Percentiles rank a stretch among this genome's conserved stretches.
Evolutionary conservation across 2,329 filamentous ascomycete species (phyloP).

Genomic region (Penicillium sp.): DNA sequence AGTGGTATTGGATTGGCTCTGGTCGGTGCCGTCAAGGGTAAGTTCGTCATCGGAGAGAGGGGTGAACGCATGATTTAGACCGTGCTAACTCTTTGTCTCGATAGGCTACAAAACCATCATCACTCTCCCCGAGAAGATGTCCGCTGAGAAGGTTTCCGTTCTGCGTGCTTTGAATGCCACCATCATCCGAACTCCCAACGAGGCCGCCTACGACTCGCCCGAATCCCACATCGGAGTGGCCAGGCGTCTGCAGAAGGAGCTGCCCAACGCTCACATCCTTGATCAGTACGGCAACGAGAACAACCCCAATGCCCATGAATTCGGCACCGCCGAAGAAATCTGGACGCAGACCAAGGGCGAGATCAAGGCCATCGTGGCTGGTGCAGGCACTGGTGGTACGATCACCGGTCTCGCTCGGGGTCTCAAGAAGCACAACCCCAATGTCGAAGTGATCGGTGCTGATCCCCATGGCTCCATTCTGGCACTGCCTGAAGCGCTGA

Average conservation of each 20-base stretch:
- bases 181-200: slow-evolving; percentile 95
- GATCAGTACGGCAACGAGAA: slow-evolving; percentile 92
- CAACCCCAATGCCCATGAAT: slow-evolving; percentile 91
- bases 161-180: slow-evolving; percentile 90
- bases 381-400: slow-evolving; percentile 92
- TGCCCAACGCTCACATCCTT: slow-evolving; percentile 94
- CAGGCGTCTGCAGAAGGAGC: slow-evolving; percentile 83
- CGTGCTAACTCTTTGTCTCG: not conserved
- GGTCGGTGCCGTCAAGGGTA: slow-evolving; percentile 84
- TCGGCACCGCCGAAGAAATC: slow-evolving; percentile 92
- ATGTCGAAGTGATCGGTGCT: slow-evolving; percentile 85
- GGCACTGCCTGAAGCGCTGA: slow-evolving; percentile 75
- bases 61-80: not conserved
- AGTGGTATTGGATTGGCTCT: slow-evolving; percentile 89
- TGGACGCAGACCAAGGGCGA: slow-evolving; percentile 86
- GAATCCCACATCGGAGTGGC: slow-evolving; percentile 98
- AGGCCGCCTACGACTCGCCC: slow-evolving; percentile 89
- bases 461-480: slow-evolving; percentile 92
- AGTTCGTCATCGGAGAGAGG: not conserved
- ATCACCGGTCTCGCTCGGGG: slow-evolving; percentile 86
- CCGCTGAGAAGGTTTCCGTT: slow-evolving; percentile 93
- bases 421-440: slow-evolving; percentile 78
- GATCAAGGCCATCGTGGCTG: slow-evolving; percentile 80
- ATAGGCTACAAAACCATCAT: slow-evolving; percentile 92
- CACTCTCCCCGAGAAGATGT: slow-evolving; percentile 99